Base-by-base conservation (phyloP, 106 monocot species). In the Amphibolis antarctica region DNA sequence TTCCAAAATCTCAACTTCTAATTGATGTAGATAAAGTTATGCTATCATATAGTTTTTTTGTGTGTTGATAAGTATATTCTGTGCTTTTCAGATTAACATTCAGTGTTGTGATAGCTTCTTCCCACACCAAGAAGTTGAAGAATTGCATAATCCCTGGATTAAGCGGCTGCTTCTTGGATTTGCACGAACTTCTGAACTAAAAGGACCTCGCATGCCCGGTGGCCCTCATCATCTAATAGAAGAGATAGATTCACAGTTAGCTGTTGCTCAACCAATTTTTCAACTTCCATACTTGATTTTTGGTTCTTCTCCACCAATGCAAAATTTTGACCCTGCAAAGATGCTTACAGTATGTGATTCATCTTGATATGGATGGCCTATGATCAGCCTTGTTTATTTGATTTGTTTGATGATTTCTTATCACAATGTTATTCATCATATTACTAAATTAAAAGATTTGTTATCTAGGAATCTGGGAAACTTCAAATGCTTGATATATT, bases 271-370 rank as follows among this genome's bases (percentile, higher is more conserved):
- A 66, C 90, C 90, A 14, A 44, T 78, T 71, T 71, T 96, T 19
- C 59, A 96, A 64, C 77, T 84, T 12, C 60, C 96, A 18, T 74
- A 84, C 55, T 74, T 71, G 60, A 96, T 96, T 68, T 96, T 96
- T 86, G 90, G 96, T 55, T 96, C 96, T 55, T 84, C 80, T 74
- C 96, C 86, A 42, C 90, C 90, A 4, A 73, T 96, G 57, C 86
- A 64, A 56, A 96, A 81, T 56, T 96, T 90, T 72, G 90, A 90
- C 51, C 86, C 90, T 47, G 89, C 96, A 46, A 94, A 90, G 79
- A 86, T 90, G 96, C 96, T 96, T 44, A 84, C 96, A 64, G 96
- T 96, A 86, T 74, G 22, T 49, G 19, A 22, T 15, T 23, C 15
- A 13, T 12, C 46, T 46, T 25, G 17, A 26, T 10, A 17, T 24